Conservation (phyloP, 495 filamentous ascomycete species). For the Darksidea phi region DNA sequence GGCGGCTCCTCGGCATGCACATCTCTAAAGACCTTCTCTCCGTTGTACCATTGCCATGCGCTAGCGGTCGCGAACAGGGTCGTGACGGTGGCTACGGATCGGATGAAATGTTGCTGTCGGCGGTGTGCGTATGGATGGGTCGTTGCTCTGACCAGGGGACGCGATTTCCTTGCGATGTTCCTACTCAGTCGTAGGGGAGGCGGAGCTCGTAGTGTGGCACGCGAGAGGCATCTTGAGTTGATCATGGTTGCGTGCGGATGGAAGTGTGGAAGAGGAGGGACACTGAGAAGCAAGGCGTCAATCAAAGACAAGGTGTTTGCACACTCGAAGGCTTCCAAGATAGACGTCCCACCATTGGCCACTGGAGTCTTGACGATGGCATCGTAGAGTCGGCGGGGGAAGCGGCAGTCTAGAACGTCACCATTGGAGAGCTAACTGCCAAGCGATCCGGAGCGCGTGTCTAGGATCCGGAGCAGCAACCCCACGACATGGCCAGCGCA, state of each 20-base stretch:
- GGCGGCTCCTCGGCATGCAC: conserved; percentile 52
- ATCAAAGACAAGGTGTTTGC: conserved; percentile 1
- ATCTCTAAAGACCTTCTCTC: conserved; percentile 32
- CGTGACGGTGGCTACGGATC: conserved; percentile 37
- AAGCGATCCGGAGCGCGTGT: conserved; percentile 1
- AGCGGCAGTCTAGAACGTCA: conserved; percentile 19
- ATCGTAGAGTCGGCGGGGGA: not conserved
- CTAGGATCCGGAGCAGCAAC: not conserved
- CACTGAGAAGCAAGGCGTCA: not conserved
- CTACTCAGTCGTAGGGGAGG: conserved; percentile 15
- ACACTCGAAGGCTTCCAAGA: not conserved
- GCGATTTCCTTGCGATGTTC: conserved; percentile 10
- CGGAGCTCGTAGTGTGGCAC: conserved; percentile 11
- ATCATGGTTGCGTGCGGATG: conserved; percentile 20
- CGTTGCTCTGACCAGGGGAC: conserved; percentile 16
- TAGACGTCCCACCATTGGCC: not conserved
- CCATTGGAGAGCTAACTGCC: not conserved
- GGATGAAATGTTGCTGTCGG: conserved; percentile 40
- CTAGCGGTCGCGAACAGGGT: conserved; percentile 30
- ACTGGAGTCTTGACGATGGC: not conserved
- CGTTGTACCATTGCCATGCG: conserved; percentile 36
- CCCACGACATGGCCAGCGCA: conserved; percentile 2
- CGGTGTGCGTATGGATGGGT: conserved; percentile 37
- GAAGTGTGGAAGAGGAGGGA: not conserved
- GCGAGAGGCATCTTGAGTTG: conserved; percentile 27